Base-by-base conservation (phyloP, 2,329 filamentous ascomycete species). In the Fusarium circinatum region DNA sequence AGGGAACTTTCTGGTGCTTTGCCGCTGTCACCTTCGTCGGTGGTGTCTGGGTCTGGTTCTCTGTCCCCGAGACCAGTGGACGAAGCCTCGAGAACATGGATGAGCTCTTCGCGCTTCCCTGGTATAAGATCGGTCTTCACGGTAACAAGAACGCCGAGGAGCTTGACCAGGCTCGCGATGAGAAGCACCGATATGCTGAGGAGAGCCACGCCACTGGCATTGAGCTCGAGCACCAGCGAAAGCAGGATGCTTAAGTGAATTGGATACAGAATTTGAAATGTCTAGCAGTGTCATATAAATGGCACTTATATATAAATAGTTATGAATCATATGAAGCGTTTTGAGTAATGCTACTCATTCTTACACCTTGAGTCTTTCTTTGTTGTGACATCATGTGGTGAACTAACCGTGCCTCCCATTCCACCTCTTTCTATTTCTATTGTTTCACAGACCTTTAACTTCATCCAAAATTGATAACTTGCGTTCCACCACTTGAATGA, bases 1-100 rank as follows among this genome's bases (percentile, higher is more conserved):
- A 87, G 67, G 93, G 93, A 0, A 95, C 93, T 0, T 95, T 95
- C 84, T 91, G 92, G 88, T 93, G 91, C 83, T 95, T 95, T 81
- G 86, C 88, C 0, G 89, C 86, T 6, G 86, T 95, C 15, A 95
- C 93, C 0, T 73, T 92, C 2, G 49, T 94, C 9, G 93, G 93
- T 34, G 89, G 91, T 8, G 38, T 87, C 7, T 95, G 92, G 91
- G 92, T 92, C 8, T 93, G 87, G 85, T 88, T 94, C 81, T 92
- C 88, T 70, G 87, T 95, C 3, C 93, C 93, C 0, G 93, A 95
- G 85, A 93, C 92, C 0, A 88, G 88, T 1, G 92, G 92, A 1
- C 84, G 87, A n/a, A 85, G 84, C 56, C 84, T 93, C 13, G 91
- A 93, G 84, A 89, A 86, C 73, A 93, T 95, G 88, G 92, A 95